Base-by-base conservation (phyloP, 371 early-diverging fungal genomes). In the Lichtheimia ramosa region DNA sequence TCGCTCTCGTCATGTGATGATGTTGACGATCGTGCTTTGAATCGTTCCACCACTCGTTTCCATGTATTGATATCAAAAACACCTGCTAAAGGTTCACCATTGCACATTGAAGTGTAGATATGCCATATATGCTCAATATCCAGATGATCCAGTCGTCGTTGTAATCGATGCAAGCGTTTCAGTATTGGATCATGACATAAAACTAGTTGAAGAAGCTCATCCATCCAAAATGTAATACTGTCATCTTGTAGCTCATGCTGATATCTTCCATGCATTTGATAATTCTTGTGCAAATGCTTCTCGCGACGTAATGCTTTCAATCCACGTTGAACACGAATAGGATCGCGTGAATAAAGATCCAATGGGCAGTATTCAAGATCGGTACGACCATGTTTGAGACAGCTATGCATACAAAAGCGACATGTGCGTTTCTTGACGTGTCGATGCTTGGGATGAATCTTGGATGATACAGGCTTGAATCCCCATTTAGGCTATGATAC, bases 401-500 rank as follows among this genome's bases (percentile, higher is more conserved):
- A 70, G 16, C 70, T 62, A 56, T 87, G 83, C 85, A 87, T 84
- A 51, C 87, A 87, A 58, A 77, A 84, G 12, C 84, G 79, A 62
- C 87, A 87, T 5, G 68, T 67, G n/a, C 42, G 56, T 8, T 54
- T 61, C 52, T 83, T 82, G 24, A 69, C 42, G 3, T 18, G 39
- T 7, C 51, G 43, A 43, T 69, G 62, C 49, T 56, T 13, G 4
- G 46, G 51, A n/a, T 34, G 34, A 16, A 74, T 68, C 7, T 41
- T 52, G 15, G 55, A 48, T 23, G 80, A 76, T 6, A 21, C 21
- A 15, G 87, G 83, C 16, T 77, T 63, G 54, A 83, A 86, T 18
- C 83, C 84, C 83, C 87, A 86, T 65, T 86, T 86, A 5, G 87
- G 87, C 83, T 86, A 58, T 27, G 46, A 50, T 86, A 58, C 21